Percentiles rank a stretch among this genome's conserved stretches.
Evolutionary conservation across 495 filamentous ascomycete species (phyloP).

Genomic region (Cryomyces minteri): DNA sequence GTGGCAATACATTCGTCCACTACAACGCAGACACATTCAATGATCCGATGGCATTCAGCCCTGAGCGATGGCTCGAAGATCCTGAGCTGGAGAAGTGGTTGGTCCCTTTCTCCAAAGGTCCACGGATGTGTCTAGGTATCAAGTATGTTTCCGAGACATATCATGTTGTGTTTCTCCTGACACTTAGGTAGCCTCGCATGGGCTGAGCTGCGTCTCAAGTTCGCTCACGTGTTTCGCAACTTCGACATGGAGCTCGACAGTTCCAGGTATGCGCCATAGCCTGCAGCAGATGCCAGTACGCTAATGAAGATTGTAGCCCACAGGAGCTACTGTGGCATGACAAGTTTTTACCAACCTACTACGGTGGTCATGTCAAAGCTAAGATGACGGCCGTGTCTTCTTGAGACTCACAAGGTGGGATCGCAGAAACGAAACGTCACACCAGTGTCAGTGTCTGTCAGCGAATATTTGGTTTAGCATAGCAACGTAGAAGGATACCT

Average conservation of each 20-base stretch:
- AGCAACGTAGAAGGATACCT: too few species aligned
- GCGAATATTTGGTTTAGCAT: too few species aligned
- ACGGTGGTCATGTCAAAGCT: background rate
- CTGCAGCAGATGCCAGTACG: background rate
- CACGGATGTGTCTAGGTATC: slow-evolving; percentile 10
- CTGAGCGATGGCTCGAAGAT: slow-evolving; percentile 4
- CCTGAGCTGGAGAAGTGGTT: slow-evolving; percentile 8
- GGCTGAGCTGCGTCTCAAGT: slow-evolving; percentile 6
- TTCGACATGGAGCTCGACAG: slow-evolving; percentile 4
- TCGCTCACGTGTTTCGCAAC: slow-evolving; percentile 7
- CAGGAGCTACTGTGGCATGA: background rate
- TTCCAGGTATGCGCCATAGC: slow-evolving; percentile 2
- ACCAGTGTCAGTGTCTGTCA: too few species aligned
- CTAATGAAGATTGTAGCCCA: background rate
- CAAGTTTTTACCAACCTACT: background rate
- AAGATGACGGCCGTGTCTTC: background rate
- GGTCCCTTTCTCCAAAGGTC: slow-evolving; percentile 11
- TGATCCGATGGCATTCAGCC: background rate
- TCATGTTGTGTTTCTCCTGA: background rate
- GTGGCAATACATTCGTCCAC: slow-evolving; percentile 5
- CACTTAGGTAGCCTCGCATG: slow-evolving; percentile 5
- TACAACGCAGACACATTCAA: slow-evolving; percentile 1
- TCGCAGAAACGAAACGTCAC: too few species aligned
- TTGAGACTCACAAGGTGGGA: background rate
- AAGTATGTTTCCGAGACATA: slow-evolving; percentile 3